Conservation (phyloP, 2,329 filamentous ascomycete species). For the Arachnomyces sp. region DNA sequence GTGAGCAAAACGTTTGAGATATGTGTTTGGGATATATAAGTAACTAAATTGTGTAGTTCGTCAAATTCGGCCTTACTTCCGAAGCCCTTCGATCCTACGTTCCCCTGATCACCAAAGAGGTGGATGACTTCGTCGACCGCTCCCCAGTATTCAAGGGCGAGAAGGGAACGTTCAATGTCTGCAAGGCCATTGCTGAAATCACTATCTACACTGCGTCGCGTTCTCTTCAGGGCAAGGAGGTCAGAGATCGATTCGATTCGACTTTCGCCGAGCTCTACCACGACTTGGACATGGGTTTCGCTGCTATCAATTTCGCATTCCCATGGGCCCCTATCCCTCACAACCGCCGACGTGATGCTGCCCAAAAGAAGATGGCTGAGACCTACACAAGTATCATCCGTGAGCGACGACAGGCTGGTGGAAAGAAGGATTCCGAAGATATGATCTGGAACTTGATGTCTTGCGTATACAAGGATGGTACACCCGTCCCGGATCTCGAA, state of each 20-base stretch:
- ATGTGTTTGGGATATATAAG: neutral
- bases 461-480: conserved; percentile 75
- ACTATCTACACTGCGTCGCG: conserved; percentile 86
- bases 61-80: conserved; percentile 56
- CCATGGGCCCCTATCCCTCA: conserved; percentile 85
- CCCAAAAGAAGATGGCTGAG: conserved; percentile 70
- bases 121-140: conserved; percentile 62
- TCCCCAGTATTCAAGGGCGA: conserved; percentile 58
- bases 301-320: conserved; percentile 80
- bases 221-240: conserved; percentile 74
- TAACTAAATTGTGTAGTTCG: conserved; percentile 37
- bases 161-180: conserved; percentile 62
- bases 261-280: conserved; percentile 76
- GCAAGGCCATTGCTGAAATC: conserved; percentile 70
- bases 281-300: conserved; percentile 84
- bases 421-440: conserved; percentile 52
- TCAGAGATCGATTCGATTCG: conserved; percentile 71
- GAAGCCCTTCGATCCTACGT: conserved; percentile 64
- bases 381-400: conserved; percentile 77
- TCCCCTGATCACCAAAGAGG: conserved; percentile 66
- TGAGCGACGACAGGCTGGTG: conserved; percentile 53
- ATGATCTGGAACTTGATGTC: conserved; percentile 91
- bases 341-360: conserved; percentile 71
- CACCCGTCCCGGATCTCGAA: conserved; percentile 69
- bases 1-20: conserved; percentile 36